Base-by-base conservation (phyloP, 1,139 yeast species). In the Candida freyschussii region DNA sequence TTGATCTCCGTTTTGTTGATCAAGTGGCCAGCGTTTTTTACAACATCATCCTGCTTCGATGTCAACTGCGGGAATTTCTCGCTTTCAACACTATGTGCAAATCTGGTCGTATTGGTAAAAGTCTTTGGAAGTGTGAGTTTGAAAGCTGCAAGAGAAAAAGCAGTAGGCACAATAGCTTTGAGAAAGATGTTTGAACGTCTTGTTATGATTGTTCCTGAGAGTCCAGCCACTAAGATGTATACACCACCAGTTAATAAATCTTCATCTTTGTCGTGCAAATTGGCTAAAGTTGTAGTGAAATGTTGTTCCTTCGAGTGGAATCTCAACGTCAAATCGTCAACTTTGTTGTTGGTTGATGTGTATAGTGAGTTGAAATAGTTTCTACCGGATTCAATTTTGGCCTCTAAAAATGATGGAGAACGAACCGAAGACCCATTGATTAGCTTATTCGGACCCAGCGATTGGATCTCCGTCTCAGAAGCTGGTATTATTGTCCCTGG, bases 171-270 rank as follows among this genome's bases (percentile, higher is more conserved):
- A 1, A 74, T 44, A 4, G 71, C 61, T 50, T 80, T 77, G 12
- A 84, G 56, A 5, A 80, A 34, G 11, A 81, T 40, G 29, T 77
- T 74, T 41, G 85, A 71, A 50, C 78, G 78, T 53, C 95, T 85
- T 4, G 95, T 76, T 32, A 83, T 56, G 30, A 91, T 78, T 18
- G 85, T 74, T 33, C 96, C 97, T 5, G 93, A 65, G 48, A 89
- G 69, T 3, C 78, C 69, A n/a, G 89, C 91, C 26, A 87, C 75
- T 10, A 75, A 53, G 17, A 85, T 67, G 52, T 84, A 87, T 17
- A 85, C 62, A 5, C 80, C 62, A 39, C 85, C 86, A 9, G 96
- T 95, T 29, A 83, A 64, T 33, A 89, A 60, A 40, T 78, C 84
- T 58, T 87, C 97, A 32, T 72, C 64, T 44, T 70, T 77, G 46